Percentiles rank a stretch among this genome's conserved stretches.
Evolutionary conservation across 169 alveolate genomes (phyloP).

Genomic region (Cryptosporidium meleagridis): DNA sequence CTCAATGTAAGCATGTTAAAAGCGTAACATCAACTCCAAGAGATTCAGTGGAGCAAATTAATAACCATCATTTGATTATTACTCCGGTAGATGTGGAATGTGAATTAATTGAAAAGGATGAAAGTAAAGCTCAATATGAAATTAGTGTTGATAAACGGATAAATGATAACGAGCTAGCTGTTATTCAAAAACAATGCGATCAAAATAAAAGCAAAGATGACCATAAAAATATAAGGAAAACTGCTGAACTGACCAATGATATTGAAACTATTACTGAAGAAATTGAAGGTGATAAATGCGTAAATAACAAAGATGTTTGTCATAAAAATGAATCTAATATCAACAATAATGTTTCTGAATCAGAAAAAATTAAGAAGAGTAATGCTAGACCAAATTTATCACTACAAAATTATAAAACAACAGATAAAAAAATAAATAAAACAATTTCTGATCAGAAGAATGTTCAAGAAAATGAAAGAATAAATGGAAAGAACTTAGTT

Average conservation of each 20-base stretch:
- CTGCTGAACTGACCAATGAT: neutral
- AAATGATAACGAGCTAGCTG: neutral
- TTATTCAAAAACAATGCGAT: neutral
- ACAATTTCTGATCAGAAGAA: neutral
- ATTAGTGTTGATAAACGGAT: neutral
- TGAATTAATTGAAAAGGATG: slow-evolving; percentile 19
- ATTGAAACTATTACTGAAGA: neutral
- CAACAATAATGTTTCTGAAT: neutral
- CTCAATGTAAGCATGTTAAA: slow-evolving; percentile 15
- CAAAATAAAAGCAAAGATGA: neutral
- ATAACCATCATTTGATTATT: neutral
- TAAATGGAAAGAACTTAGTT: neutral
- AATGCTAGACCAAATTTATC: neutral
- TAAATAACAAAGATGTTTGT: neutral
- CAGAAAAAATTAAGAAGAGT: neutral
- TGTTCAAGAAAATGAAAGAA: slow-evolving; percentile 4
- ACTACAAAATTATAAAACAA: slow-evolving; percentile 1
- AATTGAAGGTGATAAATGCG: neutral
- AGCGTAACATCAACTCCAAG: slow-evolving; percentile 15
- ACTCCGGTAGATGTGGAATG: slow-evolving; percentile 42
- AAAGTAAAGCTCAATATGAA: neutral
- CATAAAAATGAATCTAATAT: neutral
- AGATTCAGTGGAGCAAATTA: neutral
- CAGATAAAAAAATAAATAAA: neutral
- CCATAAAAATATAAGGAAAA: neutral